phyloP scores from a whole-genome alignment of 2,329 filamentous ascomycete species.

The Aspergillus neotritici region DNA sequence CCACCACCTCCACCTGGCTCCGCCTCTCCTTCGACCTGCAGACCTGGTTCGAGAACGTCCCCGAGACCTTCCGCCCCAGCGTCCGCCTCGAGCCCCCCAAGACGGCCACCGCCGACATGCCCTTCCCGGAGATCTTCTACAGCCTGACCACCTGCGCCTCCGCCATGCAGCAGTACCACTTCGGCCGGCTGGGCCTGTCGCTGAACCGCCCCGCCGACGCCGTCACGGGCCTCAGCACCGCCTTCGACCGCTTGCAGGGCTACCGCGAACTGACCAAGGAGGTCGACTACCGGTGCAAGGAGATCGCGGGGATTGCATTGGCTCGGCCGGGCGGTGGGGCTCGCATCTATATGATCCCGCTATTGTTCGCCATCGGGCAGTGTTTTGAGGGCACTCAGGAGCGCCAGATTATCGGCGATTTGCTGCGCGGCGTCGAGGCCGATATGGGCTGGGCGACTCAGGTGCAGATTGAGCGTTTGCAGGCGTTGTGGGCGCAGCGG shows the following conservation, averaged over 20 bases:
- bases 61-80: conserved; percentile 53
- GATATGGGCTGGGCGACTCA: conserved; percentile 58
- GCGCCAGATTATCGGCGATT: conserved; percentile 48
- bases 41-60: conserved; percentile 53
- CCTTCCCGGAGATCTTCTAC: conserved; percentile 56
- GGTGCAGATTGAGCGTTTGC: conserved; percentile 49
- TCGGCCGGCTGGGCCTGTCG: conserved; percentile 57
- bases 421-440: conserved; percentile 54
- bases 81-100: conserved; percentile 42
- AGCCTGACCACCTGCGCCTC: conserved; percentile 57
- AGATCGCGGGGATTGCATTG: conserved; percentile 55
- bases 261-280: conserved; percentile 54
- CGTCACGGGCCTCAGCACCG: conserved; percentile 47
- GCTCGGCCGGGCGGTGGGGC: conserved; percentile 52
- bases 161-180: conserved; percentile 61
- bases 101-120: conserved; percentile 28
- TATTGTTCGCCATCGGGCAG: conserved; percentile 56
- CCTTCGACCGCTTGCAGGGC: conserved; percentile 50
- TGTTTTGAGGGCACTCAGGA: conserved; percentile 50
- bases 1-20: conserved; percentile 48
- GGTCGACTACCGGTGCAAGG: conserved; percentile 51
- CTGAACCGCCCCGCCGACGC: conserved; percentile 56
- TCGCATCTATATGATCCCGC: conserved; percentile 54
- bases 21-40: conserved; percentile 51
- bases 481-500: conserved; percentile 25